These are phyloP conservation scores for Fusarium mundagurra DNA, from an alignment of 2,329 filamentous ascomycete species.

Conservation along the genomic window DNA sequence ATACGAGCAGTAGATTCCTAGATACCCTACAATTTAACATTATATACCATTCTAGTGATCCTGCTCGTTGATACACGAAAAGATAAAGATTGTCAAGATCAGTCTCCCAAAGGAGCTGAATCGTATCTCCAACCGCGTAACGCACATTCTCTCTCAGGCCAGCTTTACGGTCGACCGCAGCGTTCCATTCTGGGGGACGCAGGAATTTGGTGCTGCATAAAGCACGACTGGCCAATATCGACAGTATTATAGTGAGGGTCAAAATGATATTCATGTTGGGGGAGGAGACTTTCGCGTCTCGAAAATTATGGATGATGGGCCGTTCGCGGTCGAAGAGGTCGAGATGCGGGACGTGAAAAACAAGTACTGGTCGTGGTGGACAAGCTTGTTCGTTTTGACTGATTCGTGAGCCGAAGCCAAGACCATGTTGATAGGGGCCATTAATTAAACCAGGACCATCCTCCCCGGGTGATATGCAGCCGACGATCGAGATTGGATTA, in stretches of 20 bases:
- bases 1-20: fast-evolving
- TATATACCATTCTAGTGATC: fast-evolving
- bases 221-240: fast-evolving
- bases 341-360: not conserved
- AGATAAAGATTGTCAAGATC: not conserved
- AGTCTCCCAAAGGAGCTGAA: not conserved
- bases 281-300: fast-evolving
- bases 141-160: fast-evolving
- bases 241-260: fast-evolving
- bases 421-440: fast-evolving
- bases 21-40: not conserved
- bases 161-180: fast-evolving
- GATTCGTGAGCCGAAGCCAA: fast-evolving
- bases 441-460: not conserved
- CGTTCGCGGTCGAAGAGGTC: fast-evolving
- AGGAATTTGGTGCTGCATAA: not conserved
- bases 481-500: not conserved
- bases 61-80: not conserved
- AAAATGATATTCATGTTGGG: fast-evolving
- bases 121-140: fast-evolving
- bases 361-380: not conserved
- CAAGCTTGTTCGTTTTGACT: not conserved
- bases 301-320: fast-evolving
- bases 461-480: not conserved
- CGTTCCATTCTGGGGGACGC: not conserved